Evolutionary conservation across 2,329 filamentous ascomycete species (phyloP).

Genomic region (Ampelomyces quisqualis): DNA sequence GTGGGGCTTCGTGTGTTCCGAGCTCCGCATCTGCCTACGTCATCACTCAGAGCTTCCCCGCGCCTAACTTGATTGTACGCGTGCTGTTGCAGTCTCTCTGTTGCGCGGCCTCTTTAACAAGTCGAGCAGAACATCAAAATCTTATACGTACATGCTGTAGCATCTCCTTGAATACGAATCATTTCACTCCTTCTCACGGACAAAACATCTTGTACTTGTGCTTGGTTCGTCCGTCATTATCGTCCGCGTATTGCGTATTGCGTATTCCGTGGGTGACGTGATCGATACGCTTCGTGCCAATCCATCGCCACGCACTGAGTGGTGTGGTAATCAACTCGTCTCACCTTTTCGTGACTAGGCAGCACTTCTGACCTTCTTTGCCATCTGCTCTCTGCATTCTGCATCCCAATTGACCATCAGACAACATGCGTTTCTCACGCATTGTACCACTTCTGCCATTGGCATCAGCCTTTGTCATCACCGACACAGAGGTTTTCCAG

Average conservation of each 20-base stretch:
- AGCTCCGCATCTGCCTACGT: constrained; percentile 1
- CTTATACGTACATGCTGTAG: too few species aligned
- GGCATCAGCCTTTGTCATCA: constrained; percentile 55
- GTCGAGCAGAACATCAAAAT: background rate
- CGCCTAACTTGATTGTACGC: constrained; percentile 9
- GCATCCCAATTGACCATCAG: constrained; percentile 8
- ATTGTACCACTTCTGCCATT: constrained; percentile 54
- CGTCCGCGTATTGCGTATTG: constrained; percentile 6
- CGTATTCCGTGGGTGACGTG: constrained; percentile 1
- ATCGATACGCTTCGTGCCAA: constrained; percentile 12
- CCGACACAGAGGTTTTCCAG: constrained; percentile 52
- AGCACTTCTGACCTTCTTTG: constrained; percentile 11
- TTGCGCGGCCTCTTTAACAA: constrained; percentile 6
- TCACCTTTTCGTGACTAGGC: constrained; percentile 14
- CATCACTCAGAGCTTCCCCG: constrained; percentile 2
- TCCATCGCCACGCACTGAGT: constrained; percentile 13
- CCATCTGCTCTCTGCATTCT: constrained; percentile 7
- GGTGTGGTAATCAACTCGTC: constrained; percentile 37
- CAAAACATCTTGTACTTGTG: background rate
- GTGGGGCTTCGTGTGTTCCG: background rate
- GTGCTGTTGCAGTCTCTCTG: constrained; percentile 16
- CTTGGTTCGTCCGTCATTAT: constrained; percentile 11
- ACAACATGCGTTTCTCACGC: constrained; percentile 52
- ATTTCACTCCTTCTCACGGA: background rate
- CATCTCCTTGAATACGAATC: too few species aligned